Percentiles rank a stretch among this genome's conserved stretches.
phyloP scores from a whole-genome alignment of 2,329 filamentous ascomycete species.

The Paecilomyces fulvus region DNA sequence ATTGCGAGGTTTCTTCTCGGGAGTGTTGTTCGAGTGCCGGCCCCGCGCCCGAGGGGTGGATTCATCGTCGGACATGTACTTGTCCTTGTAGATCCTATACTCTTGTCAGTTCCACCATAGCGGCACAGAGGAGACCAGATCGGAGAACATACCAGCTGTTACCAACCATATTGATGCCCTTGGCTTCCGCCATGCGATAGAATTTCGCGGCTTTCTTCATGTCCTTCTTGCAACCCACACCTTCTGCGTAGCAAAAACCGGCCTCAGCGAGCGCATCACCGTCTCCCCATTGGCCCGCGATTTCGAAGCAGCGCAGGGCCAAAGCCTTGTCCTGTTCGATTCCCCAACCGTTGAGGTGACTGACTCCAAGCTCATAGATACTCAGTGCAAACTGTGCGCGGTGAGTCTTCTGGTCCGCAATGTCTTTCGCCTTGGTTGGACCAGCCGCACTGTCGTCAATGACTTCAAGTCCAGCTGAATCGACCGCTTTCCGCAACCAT shows the following conservation, averaged over 20 bases:
- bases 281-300: conserved; percentile 92
- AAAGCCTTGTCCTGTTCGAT: conserved; percentile 85
- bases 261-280: conserved; percentile 88
- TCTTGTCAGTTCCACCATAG: not conserved
- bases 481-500: conserved; percentile 87
- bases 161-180: conserved; percentile 94
- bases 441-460: conserved; percentile 58
- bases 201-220: conserved; percentile 87
- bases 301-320: conserved; percentile 89
- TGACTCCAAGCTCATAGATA: conserved; percentile 92
- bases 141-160: conserved; percentile 77
- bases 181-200: conserved; percentile 82
- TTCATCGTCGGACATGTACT: conserved; percentile 67
- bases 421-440: conserved; percentile 51
- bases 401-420: conserved; percentile 67
- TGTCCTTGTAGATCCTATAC: conserved; percentile 86
- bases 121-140: not conserved
- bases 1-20: conserved; percentile 60
- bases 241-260: conserved; percentile 92
- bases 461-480: conserved; percentile 72
- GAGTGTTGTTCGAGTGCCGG: conserved; percentile 31
- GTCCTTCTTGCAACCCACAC: conserved; percentile 90
- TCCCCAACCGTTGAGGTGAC: conserved; percentile 97
- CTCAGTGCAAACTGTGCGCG: conserved; percentile 91
- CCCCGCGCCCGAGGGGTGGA: conserved; percentile 25